A percentile compares a stretch with the other conserved stretches of the same genome.
Conservation (phyloP, 169 alveolate genomes). For the Cyclospora cayetanensis region DNA sequence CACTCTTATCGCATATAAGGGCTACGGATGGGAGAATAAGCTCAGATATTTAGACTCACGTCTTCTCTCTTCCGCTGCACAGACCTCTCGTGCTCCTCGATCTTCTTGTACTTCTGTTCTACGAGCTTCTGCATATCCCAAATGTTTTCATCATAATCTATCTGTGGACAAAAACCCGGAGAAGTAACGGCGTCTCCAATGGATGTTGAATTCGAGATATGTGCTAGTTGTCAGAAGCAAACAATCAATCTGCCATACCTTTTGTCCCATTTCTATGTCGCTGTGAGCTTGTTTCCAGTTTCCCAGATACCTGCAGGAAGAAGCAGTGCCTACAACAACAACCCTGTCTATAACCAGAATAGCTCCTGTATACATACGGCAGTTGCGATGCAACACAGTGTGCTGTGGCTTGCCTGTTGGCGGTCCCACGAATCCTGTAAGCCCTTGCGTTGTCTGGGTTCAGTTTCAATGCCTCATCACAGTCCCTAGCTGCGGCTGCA, state of each 20-base stretch:
- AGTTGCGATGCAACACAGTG: neutral
- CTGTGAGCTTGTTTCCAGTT: slow-evolving; percentile 82
- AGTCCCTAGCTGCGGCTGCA: slow-evolving; percentile 80
- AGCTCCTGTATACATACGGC: neutral
- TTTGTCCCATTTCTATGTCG: slow-evolving; percentile 82
- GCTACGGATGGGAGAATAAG: neutral
- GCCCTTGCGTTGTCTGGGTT: slow-evolving; percentile 83
- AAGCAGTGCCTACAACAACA: too few relatives aligned
- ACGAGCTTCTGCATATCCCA: slow-evolving; percentile 84
- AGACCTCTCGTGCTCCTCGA: slow-evolving; percentile 77
- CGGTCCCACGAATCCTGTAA: slow-evolving; percentile 78
- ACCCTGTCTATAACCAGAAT: neutral
- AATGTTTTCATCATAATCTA: slow-evolving; percentile 81
- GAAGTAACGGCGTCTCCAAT: neutral
- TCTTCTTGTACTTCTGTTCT: slow-evolving; percentile 79
- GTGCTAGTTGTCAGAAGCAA: neutral
- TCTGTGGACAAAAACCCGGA: slow-evolving; percentile 33
- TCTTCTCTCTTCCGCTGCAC: slow-evolving; percentile 66
- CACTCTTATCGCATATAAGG: neutral
- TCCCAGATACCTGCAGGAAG: slow-evolving; percentile 72
- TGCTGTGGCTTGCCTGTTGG: slow-evolving; percentile 75
- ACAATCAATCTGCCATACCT: slow-evolving; percentile 48
- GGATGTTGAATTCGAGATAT: neutral
- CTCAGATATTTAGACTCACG: slow-evolving; percentile 24
- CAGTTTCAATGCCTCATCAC: slow-evolving; percentile 80